phyloP scores from a whole-genome alignment of 768 basidiomycete genomes.

The Rhodosporidiobolus odoratus region DNA sequence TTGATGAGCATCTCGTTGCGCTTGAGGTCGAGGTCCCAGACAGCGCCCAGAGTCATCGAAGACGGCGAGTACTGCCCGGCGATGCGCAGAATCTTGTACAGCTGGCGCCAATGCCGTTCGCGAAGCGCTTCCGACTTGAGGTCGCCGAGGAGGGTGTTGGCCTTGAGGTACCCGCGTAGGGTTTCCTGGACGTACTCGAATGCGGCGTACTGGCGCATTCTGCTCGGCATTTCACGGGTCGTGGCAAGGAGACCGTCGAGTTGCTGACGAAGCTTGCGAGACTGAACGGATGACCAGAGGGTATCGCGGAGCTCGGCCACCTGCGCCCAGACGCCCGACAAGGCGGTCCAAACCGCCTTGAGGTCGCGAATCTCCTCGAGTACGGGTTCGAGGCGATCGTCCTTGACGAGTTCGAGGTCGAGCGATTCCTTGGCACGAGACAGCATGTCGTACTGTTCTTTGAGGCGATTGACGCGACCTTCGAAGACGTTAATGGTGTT shows the following conservation, averaged over 20 bases:
- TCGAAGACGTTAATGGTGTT: constrained; percentile 94
- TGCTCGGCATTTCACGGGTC: constrained; percentile 98
- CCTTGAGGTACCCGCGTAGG: constrained; percentile 76
- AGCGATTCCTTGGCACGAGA: constrained; percentile 95
- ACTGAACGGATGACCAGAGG: constrained; percentile 81
- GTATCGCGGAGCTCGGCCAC: constrained; percentile 81
- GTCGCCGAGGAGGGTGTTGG: constrained; percentile 82
- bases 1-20: constrained; percentile 84
- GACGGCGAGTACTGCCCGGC: constrained; percentile 69
- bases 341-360: constrained; percentile 97
- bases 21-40: constrained; percentile 94
- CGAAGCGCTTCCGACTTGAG: constrained; percentile 94
- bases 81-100: constrained; percentile 80
- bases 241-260: constrained; percentile 83
- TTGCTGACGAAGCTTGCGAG: constrained; percentile 87
- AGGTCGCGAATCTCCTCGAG: constrained; percentile 92
- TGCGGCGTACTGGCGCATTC: constrained; percentile 98
- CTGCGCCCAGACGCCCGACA: constrained; percentile 94
- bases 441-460: constrained; percentile 92
- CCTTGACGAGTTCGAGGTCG: constrained; percentile 83
- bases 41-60: constrained; percentile 89
- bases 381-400: constrained; percentile 77
- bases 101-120: constrained; percentile 95
- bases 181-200: constrained; percentile 97
- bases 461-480: constrained; percentile 75